These are phyloP conservation scores for Telfairia occidentalis DNA, from an alignment of 331 rosid species.

Conservation along the genomic window DNA sequence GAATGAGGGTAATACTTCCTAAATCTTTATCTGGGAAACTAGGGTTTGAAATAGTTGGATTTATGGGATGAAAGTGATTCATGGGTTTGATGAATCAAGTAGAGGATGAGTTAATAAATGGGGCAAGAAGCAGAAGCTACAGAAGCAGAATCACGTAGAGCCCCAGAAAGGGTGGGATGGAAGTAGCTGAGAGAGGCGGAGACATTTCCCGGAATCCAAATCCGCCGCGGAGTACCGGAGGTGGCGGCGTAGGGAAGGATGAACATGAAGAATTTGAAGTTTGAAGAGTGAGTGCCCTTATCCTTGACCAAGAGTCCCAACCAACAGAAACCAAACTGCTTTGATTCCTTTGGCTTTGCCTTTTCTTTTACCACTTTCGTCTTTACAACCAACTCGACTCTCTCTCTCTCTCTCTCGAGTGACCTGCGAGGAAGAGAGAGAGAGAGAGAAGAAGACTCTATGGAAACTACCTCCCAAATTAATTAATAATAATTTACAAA, in stretches of 20 bases:
- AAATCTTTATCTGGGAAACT: not conserved
- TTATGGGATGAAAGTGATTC: not conserved
- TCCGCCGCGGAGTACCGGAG: conserved; percentile 20
- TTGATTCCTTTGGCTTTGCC: conserved; percentile 2
- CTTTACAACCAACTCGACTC: not conserved
- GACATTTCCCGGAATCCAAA: conserved; percentile 25
- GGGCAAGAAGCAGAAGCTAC: too few species aligned
- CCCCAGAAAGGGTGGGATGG: not conserved
- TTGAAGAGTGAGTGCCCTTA: not conserved
- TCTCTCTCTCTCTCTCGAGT: conserved; percentile 3
- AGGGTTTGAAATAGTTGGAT: conserved; percentile 1
- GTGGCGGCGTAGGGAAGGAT: not conserved
- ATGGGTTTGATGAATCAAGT: not conserved
- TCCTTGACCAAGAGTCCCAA: not conserved
- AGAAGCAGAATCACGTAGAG: not conserved
- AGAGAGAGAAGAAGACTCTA: not conserved
- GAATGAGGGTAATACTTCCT: not conserved
- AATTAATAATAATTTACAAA: not conserved
- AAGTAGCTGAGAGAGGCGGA: conserved; percentile 18
- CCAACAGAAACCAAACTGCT: conserved; percentile 13
- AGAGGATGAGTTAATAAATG: not conserved
- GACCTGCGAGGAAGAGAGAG: not conserved
- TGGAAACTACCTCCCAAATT: not conserved
- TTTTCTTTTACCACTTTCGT: not conserved
- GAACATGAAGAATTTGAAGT: conserved; percentile 17